These are phyloP conservation scores for Exophiala viscosa DNA, from an alignment of 2,329 filamentous ascomycete genomes.

Conservation along the genomic window DNA sequence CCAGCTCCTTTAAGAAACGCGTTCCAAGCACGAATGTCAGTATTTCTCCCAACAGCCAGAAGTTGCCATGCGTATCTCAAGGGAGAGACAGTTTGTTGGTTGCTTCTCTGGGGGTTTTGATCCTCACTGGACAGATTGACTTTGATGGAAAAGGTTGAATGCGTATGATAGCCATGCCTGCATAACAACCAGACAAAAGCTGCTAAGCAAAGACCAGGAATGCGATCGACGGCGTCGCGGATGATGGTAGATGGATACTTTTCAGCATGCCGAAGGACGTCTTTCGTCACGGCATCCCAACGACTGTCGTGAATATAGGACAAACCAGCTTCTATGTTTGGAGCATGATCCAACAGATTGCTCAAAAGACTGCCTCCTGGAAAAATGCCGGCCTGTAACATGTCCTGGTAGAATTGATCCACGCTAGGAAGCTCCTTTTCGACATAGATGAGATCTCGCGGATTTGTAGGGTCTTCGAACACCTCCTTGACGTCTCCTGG, in stretches of 20 bases:
- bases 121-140: not conserved
- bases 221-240: slow-evolving; percentile 26
- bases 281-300: slow-evolving; percentile 33
- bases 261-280: slow-evolving; percentile 16
- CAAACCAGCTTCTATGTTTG: slow-evolving; percentile 40
- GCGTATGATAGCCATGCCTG: slow-evolving; percentile 25
- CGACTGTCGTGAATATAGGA: slow-evolving; percentile 40
- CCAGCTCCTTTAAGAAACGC: slow-evolving; percentile 14
- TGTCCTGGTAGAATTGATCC: slow-evolving; percentile 50
- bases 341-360: slow-evolving; percentile 48
- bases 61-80: slow-evolving; percentile 12
- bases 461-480: slow-evolving; percentile 52
- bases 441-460: slow-evolving; percentile 57
- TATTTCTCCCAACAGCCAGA: slow-evolving; percentile 4
- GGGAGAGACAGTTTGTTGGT: slow-evolving; percentile 7
- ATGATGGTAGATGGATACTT: slow-evolving; percentile 21
- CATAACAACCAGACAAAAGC: slow-evolving; percentile 45
- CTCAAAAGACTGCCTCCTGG: slow-evolving; percentile 45
- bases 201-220: slow-evolving; percentile 40
- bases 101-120: not conserved
- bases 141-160: slow-evolving; percentile 1
- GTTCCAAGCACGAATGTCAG: slow-evolving; percentile 21
- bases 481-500: slow-evolving; percentile 58
- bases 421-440: slow-evolving; percentile 51
- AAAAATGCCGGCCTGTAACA: slow-evolving; percentile 44